These are phyloP conservation scores for Aspergillus haitiensis DNA, from an alignment of 495 filamentous ascomycete genomes.

Conservation along the genomic window DNA sequence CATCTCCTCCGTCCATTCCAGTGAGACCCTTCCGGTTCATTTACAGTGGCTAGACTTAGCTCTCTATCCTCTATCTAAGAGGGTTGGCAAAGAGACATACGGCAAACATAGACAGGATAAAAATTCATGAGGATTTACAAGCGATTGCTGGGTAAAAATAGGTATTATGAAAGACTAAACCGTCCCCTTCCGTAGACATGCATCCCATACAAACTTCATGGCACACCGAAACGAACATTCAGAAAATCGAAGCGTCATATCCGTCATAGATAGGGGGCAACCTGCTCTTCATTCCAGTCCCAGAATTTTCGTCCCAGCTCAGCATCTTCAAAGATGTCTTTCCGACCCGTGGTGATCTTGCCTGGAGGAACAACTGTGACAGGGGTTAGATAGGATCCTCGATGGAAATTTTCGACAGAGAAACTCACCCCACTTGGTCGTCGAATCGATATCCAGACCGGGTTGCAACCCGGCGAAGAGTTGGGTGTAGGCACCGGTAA, in stretches of 20 bases:
- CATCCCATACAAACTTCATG: not conserved
- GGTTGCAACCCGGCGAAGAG: slow-evolving; percentile 2
- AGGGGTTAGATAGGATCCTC: not conserved
- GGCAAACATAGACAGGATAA: no score
- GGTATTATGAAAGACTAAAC: no score
- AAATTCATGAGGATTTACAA: no score
- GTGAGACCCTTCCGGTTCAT: no score
- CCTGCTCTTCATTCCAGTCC: slow-evolving; percentile 16
- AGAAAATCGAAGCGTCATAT: not conserved
- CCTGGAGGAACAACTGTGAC: slow-evolving; percentile 5
- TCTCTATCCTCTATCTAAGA: no score
- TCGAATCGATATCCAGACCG: not conserved
- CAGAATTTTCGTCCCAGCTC: slow-evolving; percentile 4
- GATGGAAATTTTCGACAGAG: not conserved
- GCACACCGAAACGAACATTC: not conserved
- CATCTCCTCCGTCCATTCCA: no score
- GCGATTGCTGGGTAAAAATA: no score
- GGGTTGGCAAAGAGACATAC: no score
- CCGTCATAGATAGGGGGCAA: not conserved
- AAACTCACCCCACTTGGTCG: slow-evolving; percentile 8
- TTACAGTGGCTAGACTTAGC: no score
- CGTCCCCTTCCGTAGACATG: no score
- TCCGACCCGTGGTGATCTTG: not conserved
- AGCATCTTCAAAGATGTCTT: slow-evolving; percentile 2
- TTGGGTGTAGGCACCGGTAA: slow-evolving; percentile 9